These are phyloP conservation scores for Diplosphaera chodatii DNA, from an alignment of 139 green algal genomes.

Conservation along the genomic window DNA sequence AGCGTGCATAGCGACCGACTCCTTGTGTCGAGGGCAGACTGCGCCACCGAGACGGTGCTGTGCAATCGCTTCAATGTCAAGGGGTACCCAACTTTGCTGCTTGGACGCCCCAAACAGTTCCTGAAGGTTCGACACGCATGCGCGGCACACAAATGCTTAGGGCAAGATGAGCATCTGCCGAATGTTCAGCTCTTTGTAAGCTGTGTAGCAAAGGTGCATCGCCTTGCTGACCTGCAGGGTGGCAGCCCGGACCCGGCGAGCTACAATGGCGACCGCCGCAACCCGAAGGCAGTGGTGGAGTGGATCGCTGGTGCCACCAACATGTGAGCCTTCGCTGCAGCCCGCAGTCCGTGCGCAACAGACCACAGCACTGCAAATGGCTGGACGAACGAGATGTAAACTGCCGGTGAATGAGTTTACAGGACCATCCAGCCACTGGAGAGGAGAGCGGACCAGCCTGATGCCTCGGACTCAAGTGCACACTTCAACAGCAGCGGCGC, in stretches of 20 bases:
- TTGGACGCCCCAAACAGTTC: constrained; percentile 9
- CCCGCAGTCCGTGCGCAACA: too few relatives aligned
- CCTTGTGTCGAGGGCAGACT: constrained; percentile 44
- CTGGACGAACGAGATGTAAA: too few relatives aligned
- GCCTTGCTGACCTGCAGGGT: background rate
- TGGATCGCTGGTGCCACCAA: background rate
- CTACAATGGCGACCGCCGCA: background rate
- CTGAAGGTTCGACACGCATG: background rate
- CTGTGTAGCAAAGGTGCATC: background rate
- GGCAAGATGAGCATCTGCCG: background rate
- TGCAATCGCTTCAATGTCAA: constrained; percentile 14
- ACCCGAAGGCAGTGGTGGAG: background rate
- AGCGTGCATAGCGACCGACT: constrained; percentile 19
- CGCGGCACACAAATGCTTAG: constrained; percentile 1
- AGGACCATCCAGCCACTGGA: background rate
- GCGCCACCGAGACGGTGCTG: constrained; percentile 17
- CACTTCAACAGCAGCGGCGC: too few relatives aligned
- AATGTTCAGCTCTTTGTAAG: background rate
- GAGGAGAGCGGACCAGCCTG: background rate
- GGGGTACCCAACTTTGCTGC: constrained; percentile 18
- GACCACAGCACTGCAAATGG: too few relatives aligned
- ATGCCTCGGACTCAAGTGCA: background rate
- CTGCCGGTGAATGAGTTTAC: background rate
- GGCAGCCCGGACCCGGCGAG: background rate
- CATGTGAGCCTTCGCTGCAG: background rate